Conservation (phyloP, 192 early-diverging fungal species). For the Pecoramyces ruminantium region DNA sequence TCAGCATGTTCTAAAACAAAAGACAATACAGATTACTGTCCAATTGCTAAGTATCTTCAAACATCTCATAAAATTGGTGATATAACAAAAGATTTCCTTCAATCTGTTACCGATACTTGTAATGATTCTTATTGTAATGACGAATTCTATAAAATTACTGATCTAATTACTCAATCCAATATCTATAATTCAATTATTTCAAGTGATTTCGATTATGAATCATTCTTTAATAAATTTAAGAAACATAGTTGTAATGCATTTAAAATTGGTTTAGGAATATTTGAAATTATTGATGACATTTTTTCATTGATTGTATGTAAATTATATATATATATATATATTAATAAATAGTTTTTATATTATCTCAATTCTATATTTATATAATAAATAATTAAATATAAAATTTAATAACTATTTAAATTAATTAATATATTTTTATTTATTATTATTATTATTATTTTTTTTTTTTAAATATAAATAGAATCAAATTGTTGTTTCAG, state of each 20-base stretch:
- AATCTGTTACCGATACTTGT: background rate
- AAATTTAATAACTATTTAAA: too few relatives aligned
- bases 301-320: background rate
- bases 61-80: background rate
- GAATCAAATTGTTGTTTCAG: background rate
- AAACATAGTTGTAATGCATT: background rate
- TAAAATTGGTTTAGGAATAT: background rate
- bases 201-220: background rate
- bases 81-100: background rate
- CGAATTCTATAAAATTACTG: background rate
- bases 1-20: background rate
- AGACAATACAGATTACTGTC: background rate
- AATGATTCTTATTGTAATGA: background rate
- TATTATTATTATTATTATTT: too few relatives aligned
- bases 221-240: background rate
- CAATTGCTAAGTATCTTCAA: background rate
- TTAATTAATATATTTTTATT: too few relatives aligned
- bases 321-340: too few relatives aligned
- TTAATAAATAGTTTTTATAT: too few relatives aligned
- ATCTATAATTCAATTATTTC: background rate
- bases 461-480: background rate
- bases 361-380: too few relatives aligned
- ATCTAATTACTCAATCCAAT: background rate
- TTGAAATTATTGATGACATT: background rate
- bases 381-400: too few relatives aligned